A percentile compares a stretch with the other conserved stretches of the same genome.
Conservation (phyloP, 768 basidiomycete species). For the Russula ochroleuca region DNA sequence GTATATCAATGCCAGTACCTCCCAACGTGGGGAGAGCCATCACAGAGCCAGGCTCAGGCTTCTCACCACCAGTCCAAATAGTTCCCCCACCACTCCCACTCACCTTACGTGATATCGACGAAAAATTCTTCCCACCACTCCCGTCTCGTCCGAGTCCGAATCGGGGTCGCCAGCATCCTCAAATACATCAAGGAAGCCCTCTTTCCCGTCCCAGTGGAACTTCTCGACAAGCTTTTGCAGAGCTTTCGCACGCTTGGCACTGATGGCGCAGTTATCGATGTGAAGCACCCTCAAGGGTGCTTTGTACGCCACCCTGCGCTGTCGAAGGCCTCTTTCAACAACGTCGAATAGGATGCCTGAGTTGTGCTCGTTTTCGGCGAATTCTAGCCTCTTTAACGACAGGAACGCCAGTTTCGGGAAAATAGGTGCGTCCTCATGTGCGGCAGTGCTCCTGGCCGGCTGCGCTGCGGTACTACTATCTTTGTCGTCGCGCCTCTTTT, state of each 20-base stretch:
- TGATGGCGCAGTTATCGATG: constrained; percentile 1
- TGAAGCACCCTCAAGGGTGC: not conserved
- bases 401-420: constrained; percentile 10
- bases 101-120: not conserved
- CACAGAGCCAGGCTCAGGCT: no score
- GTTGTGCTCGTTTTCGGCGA: not conserved
- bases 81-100: not conserved
- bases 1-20: no score
- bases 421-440: not conserved
- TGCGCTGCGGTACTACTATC: not conserved
- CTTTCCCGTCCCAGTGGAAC: not conserved
- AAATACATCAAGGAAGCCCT: not conserved
- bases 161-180: not conserved
- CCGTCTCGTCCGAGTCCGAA: not conserved
- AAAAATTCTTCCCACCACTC: constrained; percentile 1
- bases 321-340: not conserved
- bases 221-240: constrained; percentile 4
- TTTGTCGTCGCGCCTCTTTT: not conserved
- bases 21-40: no score
- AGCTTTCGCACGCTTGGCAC: not conserved
- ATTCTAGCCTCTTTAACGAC: not conserved
- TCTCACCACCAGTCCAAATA: no score
- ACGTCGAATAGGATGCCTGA: not conserved
- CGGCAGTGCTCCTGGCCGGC: not conserved
- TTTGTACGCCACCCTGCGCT: not conserved